Base-by-base conservation (phyloP, 805 yeast species). In the Metschnikowia aberdeeniae region DNA sequence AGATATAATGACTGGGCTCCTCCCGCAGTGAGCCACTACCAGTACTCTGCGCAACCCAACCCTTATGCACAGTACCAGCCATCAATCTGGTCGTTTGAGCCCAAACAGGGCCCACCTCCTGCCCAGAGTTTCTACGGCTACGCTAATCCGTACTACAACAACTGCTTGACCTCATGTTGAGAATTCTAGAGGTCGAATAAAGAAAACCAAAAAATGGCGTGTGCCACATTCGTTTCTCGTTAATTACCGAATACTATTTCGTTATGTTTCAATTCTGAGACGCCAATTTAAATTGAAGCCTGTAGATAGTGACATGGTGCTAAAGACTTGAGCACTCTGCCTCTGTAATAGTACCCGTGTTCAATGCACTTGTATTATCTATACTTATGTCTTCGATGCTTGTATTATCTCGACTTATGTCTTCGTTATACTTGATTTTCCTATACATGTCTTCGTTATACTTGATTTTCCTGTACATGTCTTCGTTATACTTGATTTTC, bases 101-200 rank as follows among this genome's bases (percentile, higher is more conserved):
- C 61, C 34, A 46, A 56, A 13, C 50, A 50, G 40, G 42, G 43
- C 30, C 60, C 56, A 42, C 40, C 38, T 12, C 43, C 39, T 17
- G 34, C 34, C 50, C 49, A 34, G 44, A 41, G 30, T 12, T 48
- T 33, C 45, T 41, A 44, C 22, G 71, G 72, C 12, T 67, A 66
- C 47, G 52, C 67, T 14, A 68, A 68, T 50, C 70, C 72, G 14
- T 69, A 66, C 51, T 67, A 67, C 53, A 37, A 36, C 29, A 57
- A 58, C 43, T 66, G 63, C 44, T 49, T 51, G 54, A 49, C 54
- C 14, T 28, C 52, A 3, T 51, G 46, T 36, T 51, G 34, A 32
- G 29, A 3, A 3, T 13, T 11, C n/a, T 0, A 9, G 30, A 12
- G 19, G 30, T 35, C n/a, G 40, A 22, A 11, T 11, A 14, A 28